Conservation (phyloP, 768 basidiomycete species). For the Mycena latifolia region DNA sequence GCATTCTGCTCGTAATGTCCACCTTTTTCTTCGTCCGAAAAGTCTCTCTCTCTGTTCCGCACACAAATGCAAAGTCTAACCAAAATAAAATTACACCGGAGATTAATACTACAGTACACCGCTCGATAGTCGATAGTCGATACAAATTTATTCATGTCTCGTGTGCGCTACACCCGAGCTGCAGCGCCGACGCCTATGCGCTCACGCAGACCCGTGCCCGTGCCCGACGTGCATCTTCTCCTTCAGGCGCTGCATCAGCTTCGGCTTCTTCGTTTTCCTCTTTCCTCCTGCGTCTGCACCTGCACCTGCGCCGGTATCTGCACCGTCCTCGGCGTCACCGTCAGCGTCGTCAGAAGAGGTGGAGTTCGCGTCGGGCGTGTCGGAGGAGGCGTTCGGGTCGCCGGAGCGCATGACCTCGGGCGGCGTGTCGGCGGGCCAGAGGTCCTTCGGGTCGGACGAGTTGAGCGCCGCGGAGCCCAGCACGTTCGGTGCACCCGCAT, state of each 20-base stretch:
- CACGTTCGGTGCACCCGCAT: not conserved
- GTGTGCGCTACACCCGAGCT: too few species aligned
- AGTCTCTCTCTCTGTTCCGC: too few species aligned
- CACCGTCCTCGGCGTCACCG: not conserved
- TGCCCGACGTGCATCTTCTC: conserved; percentile 18
- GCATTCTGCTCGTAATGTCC: too few species aligned
- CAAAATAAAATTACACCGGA: too few species aligned
- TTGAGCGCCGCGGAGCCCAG: conserved; percentile 11
- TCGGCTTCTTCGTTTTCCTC: conserved; percentile 5
- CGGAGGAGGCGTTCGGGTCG: not conserved
- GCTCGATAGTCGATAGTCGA: too few species aligned
- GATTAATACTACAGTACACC: too few species aligned
- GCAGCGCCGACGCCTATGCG: too few species aligned
- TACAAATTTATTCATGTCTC: too few species aligned
- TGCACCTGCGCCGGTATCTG: not conserved
- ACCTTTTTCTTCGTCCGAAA: too few species aligned
- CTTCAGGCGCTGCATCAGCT: conserved; percentile 14
- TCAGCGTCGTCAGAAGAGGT: not conserved
- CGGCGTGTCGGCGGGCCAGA: not conserved
- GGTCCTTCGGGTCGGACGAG: not conserved
- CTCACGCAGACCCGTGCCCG: too few species aligned
- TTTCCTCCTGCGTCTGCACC: not conserved
- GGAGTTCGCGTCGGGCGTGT: not conserved
- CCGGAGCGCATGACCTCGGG: not conserved
- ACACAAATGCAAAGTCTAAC: too few species aligned